Conservation (phyloP, 2,329 filamentous ascomycete species). For the Phyllosticta paracitricarpa region DNA sequence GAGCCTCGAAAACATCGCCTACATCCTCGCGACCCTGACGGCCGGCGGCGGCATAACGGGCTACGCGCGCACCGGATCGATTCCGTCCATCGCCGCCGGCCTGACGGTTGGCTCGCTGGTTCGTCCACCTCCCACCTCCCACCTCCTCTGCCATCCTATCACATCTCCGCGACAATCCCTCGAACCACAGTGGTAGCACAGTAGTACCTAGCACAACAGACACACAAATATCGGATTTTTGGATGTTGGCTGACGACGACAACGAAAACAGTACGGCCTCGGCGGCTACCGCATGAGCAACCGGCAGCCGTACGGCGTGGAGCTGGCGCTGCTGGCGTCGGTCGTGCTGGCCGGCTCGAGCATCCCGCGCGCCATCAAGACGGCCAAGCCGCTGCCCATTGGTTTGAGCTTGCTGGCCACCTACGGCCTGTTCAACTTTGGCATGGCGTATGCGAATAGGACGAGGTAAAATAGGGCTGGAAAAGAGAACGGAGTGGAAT, state of each 20-base stretch:
- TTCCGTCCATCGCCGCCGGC: conserved; percentile 80
- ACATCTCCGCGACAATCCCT: background rate
- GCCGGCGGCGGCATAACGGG: conserved; percentile 81
- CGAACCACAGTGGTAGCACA: too few relatives aligned
- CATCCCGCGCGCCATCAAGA: conserved; percentile 76
- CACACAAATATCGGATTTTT: too few relatives aligned
- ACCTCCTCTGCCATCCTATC: background rate
- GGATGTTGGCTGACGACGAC: background rate
- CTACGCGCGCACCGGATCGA: conserved; percentile 72
- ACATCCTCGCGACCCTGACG: conserved; percentile 69
- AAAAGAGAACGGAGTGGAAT: background rate
- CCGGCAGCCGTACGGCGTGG: conserved; percentile 68
- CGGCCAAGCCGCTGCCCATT: conserved; percentile 73
- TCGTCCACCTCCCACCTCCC: conserved; percentile 23
- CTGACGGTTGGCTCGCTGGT: conserved; percentile 65
- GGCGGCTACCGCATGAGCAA: conserved; percentile 73
- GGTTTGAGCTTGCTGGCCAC: conserved; percentile 68
- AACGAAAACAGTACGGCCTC: conserved; percentile 50
- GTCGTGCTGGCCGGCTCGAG: conserved; percentile 74
- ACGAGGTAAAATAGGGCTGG: background rate
- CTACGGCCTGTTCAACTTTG: conserved; percentile 73
- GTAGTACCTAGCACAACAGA: too few relatives aligned
- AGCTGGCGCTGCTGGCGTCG: conserved; percentile 81
- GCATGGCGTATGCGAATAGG: conserved; percentile 48
- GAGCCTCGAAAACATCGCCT: conserved; percentile 54